phyloP scores from a whole-genome alignment of 805 yeast species.

The Lipomyces japonicus region DNA sequence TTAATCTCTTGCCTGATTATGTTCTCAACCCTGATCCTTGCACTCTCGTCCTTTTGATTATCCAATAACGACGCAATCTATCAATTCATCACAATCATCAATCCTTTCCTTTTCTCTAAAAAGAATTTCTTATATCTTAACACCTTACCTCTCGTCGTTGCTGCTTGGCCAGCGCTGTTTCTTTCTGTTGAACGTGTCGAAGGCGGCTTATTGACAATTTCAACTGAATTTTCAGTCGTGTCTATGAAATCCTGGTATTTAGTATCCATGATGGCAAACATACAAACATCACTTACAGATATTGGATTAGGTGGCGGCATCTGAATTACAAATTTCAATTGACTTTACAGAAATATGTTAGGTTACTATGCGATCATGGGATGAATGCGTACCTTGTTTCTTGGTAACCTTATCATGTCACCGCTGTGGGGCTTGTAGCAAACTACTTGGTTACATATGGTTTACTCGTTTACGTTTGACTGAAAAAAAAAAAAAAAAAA shows the following conservation, averaged over 20 bases:
- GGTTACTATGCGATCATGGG: too few relatives aligned
- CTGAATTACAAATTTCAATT: too few relatives aligned
- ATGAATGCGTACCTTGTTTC: too few relatives aligned
- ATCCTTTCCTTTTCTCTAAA: background rate
- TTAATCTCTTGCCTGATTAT: constrained; percentile 77
- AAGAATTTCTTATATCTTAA: background rate
- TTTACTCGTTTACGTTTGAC: too few relatives aligned
- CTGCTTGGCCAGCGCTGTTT: constrained; percentile 69
- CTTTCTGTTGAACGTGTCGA: constrained; percentile 68
- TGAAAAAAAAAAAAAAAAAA: too few relatives aligned
- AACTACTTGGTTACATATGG: too few relatives aligned
- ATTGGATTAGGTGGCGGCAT: constrained; percentile 8
- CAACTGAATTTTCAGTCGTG: constrained; percentile 36
- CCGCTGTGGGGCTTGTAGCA: too few relatives aligned
- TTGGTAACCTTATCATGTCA: too few relatives aligned
- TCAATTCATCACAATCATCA: background rate
- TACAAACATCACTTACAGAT: background rate
- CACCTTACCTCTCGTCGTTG: constrained; percentile 55
- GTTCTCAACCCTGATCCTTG: constrained; percentile 77
- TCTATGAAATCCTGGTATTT: constrained; percentile 9
- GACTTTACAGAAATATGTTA: too few relatives aligned
- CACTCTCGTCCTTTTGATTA: constrained; percentile 74
- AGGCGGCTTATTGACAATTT: constrained; percentile 71
- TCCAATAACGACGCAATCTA: constrained; percentile 65
- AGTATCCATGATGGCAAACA: background rate